These are phyloP conservation scores for Penicillium goetzii DNA, from an alignment of 495 filamentous ascomycete species.

Conservation along the genomic window DNA sequence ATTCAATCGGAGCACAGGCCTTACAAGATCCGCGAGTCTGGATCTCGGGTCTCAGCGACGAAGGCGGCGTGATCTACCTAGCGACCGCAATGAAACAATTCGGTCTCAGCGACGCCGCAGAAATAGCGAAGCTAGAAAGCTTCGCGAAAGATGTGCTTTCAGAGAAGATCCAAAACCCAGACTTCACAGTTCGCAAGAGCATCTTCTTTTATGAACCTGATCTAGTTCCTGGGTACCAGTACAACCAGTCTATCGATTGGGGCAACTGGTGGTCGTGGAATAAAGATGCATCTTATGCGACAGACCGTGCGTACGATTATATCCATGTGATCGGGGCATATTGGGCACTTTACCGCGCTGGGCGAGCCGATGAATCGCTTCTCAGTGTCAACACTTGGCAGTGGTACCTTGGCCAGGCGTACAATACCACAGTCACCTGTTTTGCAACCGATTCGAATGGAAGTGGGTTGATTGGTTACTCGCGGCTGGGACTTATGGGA, in stretches of 20 bases:
- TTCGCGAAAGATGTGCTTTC: slow-evolving; percentile 50
- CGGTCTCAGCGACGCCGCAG: slow-evolving; percentile 42
- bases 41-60: slow-evolving; percentile 57
- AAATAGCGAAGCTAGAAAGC: slow-evolving; percentile 51
- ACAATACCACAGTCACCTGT: slow-evolving; percentile 32
- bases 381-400: slow-evolving; percentile 39
- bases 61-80: slow-evolving; percentile 54
- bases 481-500: slow-evolving; percentile 52
- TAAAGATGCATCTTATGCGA: slow-evolving; percentile 39
- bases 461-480: slow-evolving; percentile 39
- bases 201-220: slow-evolving; percentile 55
- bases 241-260: slow-evolving; percentile 44
- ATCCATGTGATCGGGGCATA: slow-evolving; percentile 54
- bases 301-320: slow-evolving; percentile 56
- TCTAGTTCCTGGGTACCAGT: slow-evolving; percentile 39
- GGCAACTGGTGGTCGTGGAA: slow-evolving; percentile 46
- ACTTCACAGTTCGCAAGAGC: slow-evolving; percentile 51
- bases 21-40: slow-evolving; percentile 55
- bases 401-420: slow-evolving; percentile 55
- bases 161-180: slow-evolving; percentile 40
- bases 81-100: slow-evolving; percentile 53
- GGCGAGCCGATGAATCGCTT: slow-evolving; percentile 44
- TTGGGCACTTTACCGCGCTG: slow-evolving; percentile 56
- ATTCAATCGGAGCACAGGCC: slow-evolving; percentile 40
- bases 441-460: slow-evolving; percentile 24